phyloP scores from a whole-genome alignment of 805 yeast species.

The Candida dendrica region DNA sequence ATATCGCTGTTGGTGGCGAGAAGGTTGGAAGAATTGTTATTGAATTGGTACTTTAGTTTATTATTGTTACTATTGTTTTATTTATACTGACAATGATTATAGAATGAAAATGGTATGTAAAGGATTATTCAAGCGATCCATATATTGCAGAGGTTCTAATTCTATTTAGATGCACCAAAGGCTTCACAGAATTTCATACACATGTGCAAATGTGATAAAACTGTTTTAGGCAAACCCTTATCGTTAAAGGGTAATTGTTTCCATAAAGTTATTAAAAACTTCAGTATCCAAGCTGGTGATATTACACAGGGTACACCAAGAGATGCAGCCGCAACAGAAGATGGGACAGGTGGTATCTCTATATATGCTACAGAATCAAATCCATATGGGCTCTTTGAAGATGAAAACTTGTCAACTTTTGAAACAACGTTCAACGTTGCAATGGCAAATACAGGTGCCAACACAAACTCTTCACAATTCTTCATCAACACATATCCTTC shows the following conservation, averaged over 20 bases:
- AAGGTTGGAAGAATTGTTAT: slow-evolving; percentile 54
- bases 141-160: too few relatives aligned
- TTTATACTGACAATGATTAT: too few relatives aligned
- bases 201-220: slow-evolving; percentile 33
- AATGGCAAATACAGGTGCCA: slow-evolving; percentile 53
- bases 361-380: slow-evolving; percentile 26
- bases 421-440: slow-evolving; percentile 47
- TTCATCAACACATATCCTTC: slow-evolving; percentile 64
- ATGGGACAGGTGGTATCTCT: slow-evolving; percentile 41
- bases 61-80: too few relatives aligned
- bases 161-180: slow-evolving; percentile 41
- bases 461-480: slow-evolving; percentile 59
- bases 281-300: slow-evolving; percentile 61
- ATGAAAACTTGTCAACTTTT: slow-evolving; percentile 43
- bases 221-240: slow-evolving; percentile 17
- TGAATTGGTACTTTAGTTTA: slow-evolving; percentile 30
- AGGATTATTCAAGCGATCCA: too few relatives aligned
- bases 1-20: slow-evolving; percentile 37
- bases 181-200: slow-evolving; percentile 43
- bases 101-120: slow-evolving; percentile 4
- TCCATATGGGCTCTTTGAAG: slow-evolving; percentile 36
- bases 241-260: slow-evolving; percentile 40
- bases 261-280: slow-evolving; percentile 60
- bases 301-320: too few relatives aligned
- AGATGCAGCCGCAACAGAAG: slow-evolving; percentile 16